Base-by-base conservation (phyloP, 495 filamentous ascomycete genomes). In the Staphylotrichum longicolle region DNA sequence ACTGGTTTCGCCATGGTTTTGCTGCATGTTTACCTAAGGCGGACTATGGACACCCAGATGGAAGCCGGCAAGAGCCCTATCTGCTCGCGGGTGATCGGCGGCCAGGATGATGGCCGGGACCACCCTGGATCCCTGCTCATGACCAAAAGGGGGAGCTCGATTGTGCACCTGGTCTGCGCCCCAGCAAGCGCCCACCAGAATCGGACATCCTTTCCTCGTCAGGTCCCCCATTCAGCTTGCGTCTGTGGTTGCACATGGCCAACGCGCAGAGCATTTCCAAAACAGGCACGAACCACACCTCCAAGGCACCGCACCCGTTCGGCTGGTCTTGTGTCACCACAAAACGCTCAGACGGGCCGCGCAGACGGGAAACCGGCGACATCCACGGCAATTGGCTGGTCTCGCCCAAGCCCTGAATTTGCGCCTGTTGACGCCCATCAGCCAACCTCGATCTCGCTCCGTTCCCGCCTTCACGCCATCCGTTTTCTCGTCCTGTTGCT, bases 201-300 rank as follows among this genome's bases (percentile, higher is more conserved):
- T 35, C 54, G 54, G 54, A 20, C 12, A 48, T 57, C 42, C 15
- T 47, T 57, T 37, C 54, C 54, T 47, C 41, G 42, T 37, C 44
- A 57, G 33, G 54, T 48, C 37, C 42, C 54, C 32, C 54, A 47
- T 57, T 57, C 54, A 57, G 54, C 54, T 57, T 30, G 3, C 14
- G 12, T 11, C 32, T 57, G 42, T 44, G 3, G 44, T 47, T 5
- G 33, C 54, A 39, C 54, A 57, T 27, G 9, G 7, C 42, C 7
- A 11, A 12, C 44, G 6, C 27, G 54, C 54, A 57, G 54, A 57
- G 54, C 54, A 57, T 47, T 57, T 47, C 54, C 54, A 57, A 27
- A 47, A 57, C 42, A 35, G 54, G 54, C 54, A 35, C 54, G 54
- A 42, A 20, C 54, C 54, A 44, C 41, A 35, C 14, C 35, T 11